Conservation (phyloP, 225 moss, liverwort and hornwort genomes). For the Asterella californica region DNA sequence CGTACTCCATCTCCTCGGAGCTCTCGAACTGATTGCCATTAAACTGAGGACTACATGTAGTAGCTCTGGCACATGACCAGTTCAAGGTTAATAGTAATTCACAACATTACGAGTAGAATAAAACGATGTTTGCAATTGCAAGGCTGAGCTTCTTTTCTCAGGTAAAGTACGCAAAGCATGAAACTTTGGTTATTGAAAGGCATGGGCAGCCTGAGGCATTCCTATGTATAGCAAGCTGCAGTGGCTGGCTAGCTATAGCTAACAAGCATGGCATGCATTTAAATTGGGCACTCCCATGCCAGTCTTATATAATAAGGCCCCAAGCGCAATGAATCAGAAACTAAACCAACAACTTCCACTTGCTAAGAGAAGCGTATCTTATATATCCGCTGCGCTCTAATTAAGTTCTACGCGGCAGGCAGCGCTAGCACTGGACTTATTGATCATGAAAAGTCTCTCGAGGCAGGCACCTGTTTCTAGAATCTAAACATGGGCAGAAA, state of each 20-base stretch:
- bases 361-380: no score
- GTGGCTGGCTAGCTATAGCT: no score
- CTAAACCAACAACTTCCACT: neutral
- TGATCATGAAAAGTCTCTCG: neutral
- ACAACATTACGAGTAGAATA: no score
- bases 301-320: neutral
- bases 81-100: no score
- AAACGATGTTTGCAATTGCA: no score
- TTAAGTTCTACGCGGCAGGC: neutral
- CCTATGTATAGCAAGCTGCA: neutral
- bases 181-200: neutral
- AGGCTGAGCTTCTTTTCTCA: neutral
- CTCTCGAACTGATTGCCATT: no score
- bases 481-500: neutral
- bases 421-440: neutral
- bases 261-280: neutral
- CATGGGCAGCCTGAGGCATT: neutral
- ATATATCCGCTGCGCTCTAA: no score
- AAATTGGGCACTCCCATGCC: neutral
- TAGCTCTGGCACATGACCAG: no score
- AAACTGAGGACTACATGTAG: no score
- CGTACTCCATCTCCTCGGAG: no score
- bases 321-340: neutral
- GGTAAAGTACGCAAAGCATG: neutral
- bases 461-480: neutral